Base-by-base conservation (phyloP, 768 basidiomycete genomes). In the Lentinula raphanica region DNA sequence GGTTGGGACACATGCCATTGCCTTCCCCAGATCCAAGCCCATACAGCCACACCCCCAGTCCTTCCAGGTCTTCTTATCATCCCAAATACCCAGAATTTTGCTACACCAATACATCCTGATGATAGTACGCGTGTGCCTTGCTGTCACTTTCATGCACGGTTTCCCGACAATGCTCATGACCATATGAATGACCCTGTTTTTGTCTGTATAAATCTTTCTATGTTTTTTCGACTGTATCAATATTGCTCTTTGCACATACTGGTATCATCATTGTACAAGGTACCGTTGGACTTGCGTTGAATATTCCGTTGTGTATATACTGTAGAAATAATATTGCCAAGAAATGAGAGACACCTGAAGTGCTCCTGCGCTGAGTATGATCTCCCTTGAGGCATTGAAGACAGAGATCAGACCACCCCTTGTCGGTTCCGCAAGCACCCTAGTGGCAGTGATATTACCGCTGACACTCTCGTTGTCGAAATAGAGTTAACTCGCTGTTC, bases 291-390 rank as follows among this genome's bases (percentile, higher is more conserved):
- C n/a, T n/a, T n/a, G n/a, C n/a, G n/a, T n/a, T n/a, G n/a, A n/a
- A n/a, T n/a, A n/a, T n/a, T n/a, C n/a, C n/a, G n/a, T n/a, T n/a
- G n/a, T n/a, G n/a, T n/a, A n/a, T n/a, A n/a, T n/a, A n/a, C n/a
- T n/a, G n/a, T n/a, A n/a, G n/a, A n/a, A n/a, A n/a, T n/a, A n/a
- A n/a, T n/a, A n/a, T n/a, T n/a, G n/a, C n/a, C n/a, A n/a, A 15
- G 12, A 32, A 19, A 11, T 8, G 12, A 58, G 31, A 39, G n/a
- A 44, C 56, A 63, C 62, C 25, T 60, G 54, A n/a, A 60, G 39
- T 3, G 59, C 59, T 12, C 61, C 61, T 3, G 59, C 59, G 25
- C 59, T 60, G 44, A 58, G n/a, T 28, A 62, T 29, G 13, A 60
- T 21, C 36, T 60, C 62, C 35, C 51, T 42, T 13, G 56, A 60